Evolutionary conservation across 768 basidiomycete genomes (phyloP).

Genomic region (Coprinopsis sp.): DNA sequence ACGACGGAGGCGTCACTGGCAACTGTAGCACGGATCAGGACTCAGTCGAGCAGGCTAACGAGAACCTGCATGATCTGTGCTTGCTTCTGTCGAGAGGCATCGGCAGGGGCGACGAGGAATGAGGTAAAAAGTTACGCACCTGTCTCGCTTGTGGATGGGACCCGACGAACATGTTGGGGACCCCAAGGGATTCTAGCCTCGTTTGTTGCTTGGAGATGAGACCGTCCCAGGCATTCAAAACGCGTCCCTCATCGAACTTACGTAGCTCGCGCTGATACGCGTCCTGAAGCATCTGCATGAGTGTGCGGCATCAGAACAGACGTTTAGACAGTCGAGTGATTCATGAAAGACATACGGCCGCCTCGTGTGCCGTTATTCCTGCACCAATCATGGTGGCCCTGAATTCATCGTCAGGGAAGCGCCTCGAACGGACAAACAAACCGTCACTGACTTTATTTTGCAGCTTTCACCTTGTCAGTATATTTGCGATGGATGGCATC

Average conservation of each 20-base stretch:
- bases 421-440: constrained; percentile 5
- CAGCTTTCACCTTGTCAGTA: constrained; percentile 66
- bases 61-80: constrained; percentile 66
- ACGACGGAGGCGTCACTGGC: no score
- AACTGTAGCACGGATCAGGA: no score
- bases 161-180: constrained; percentile 72
- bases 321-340: constrained; percentile 4
- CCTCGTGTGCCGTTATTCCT: constrained; percentile 64
- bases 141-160: constrained; percentile 44
- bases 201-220: constrained; percentile 68
- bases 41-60: constrained; percentile 42
- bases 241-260: constrained; percentile 67
- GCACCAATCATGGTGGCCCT: constrained; percentile 69
- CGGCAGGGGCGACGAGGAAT: constrained; percentile 1
- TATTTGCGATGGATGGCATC: constrained; percentile 57
- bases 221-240: constrained; percentile 71
- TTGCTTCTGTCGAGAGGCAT: constrained; percentile 46
- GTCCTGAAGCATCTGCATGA: constrained; percentile 57
- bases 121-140: constrained; percentile 33
- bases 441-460: constrained; percentile 53
- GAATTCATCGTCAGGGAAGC: constrained; percentile 2
- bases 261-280: constrained; percentile 60
- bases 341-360: constrained; percentile 39
- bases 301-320: not conserved
- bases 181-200: constrained; percentile 50